Percentiles rank a stretch among this genome's conserved stretches.
Conservation (phyloP, 306 rosid genomes). For the Arachis stenosperma region DNA sequence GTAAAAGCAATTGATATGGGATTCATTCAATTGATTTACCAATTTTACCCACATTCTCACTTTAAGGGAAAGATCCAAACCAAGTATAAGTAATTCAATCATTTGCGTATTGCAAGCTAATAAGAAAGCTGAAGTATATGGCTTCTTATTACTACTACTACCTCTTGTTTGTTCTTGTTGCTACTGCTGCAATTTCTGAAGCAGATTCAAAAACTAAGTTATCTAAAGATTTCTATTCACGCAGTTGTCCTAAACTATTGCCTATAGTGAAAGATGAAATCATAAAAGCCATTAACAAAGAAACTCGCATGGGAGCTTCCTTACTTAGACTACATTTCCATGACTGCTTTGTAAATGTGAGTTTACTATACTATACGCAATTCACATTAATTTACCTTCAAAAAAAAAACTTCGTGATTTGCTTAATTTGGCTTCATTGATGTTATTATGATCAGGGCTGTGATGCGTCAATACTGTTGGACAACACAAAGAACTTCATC, state of each 20-base stretch:
- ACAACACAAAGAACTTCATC: conserved; percentile 43
- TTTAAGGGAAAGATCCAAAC: conserved; percentile 2
- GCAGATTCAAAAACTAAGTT: conserved; percentile 32
- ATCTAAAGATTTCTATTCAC: conserved; percentile 35
- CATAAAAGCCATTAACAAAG: conserved; percentile 40
- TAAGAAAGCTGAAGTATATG: conserved; percentile 30
- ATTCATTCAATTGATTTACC: background rate
- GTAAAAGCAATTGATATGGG: conserved; percentile 30
- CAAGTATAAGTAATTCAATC: background rate
- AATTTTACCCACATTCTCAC: background rate
- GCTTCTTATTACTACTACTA: conserved; percentile 28
- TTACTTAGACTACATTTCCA: conserved; percentile 60
- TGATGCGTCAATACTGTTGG: conserved; percentile 57
- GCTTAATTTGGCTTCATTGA: conserved; percentile 15
- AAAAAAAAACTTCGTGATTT: background rate
- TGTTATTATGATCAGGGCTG: conserved; percentile 48
- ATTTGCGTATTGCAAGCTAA: background rate
- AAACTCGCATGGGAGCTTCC: conserved; percentile 55
- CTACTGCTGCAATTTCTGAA: conserved; percentile 24
- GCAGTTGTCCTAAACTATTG: conserved; percentile 44
- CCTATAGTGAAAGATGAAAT: conserved; percentile 44
- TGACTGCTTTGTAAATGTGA: conserved; percentile 61
- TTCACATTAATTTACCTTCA: conserved; percentile 15
- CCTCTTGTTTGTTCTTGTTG: conserved; percentile 38
- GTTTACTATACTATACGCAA: background rate